Evolutionary conservation across 2,329 filamentous ascomycete species (phyloP).

Genomic region (Venturia nashicola): DNA sequence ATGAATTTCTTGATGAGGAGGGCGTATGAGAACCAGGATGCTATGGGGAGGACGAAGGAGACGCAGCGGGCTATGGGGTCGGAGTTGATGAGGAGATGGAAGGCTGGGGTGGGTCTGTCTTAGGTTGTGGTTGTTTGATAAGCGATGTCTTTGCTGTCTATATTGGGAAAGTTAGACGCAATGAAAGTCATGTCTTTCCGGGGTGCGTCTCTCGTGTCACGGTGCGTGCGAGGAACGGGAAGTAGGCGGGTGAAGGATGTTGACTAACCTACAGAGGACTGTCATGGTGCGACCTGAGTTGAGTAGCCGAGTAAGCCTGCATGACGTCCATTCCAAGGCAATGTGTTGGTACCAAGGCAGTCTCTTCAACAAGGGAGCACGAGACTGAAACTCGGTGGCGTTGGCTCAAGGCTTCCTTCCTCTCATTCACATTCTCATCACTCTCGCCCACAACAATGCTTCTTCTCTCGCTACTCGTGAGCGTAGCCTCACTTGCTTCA

Average conservation of each 20-base stretch:
- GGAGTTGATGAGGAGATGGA: constrained; percentile 32
- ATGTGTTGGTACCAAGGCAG: no score
- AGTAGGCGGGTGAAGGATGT: background rate
- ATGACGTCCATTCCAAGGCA: no score
- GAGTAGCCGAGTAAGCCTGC: background rate
- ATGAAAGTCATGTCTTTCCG: background rate
- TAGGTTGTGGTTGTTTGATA: background rate
- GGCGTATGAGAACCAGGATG: constrained; percentile 51
- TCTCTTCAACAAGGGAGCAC: background rate
- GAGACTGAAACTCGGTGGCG: background rate
- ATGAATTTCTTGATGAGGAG: constrained; percentile 57
- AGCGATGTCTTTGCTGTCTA: background rate
- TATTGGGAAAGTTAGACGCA: background rate
- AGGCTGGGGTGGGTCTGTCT: background rate
- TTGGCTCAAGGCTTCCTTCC: background rate
- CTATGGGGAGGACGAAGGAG: constrained; percentile 41
- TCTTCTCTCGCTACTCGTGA: background rate
- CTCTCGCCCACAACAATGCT: background rate
- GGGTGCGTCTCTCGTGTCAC: background rate
- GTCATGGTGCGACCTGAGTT: background rate
- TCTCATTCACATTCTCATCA: background rate
- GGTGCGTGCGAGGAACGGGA: background rate
- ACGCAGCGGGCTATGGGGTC: constrained; percentile 37
- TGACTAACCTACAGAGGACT: background rate
- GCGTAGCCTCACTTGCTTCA: background rate